These are phyloP conservation scores for Nemania diffusa DNA, from an alignment of 2,329 filamentous ascomycete species.

Conservation along the genomic window DNA sequence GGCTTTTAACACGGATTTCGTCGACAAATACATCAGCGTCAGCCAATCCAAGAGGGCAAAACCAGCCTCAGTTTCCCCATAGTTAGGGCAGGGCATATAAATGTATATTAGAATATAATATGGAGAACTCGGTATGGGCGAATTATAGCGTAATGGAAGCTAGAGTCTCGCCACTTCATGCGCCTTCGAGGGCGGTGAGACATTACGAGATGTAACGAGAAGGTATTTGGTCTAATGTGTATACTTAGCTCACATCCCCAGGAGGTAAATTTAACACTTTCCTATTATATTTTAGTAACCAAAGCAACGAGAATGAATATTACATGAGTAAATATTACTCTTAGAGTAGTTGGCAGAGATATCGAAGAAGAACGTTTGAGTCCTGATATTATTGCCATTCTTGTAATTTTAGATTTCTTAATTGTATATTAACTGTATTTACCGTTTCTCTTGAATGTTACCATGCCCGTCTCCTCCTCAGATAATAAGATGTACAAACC, in stretches of 20 bases:
- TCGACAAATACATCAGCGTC: not conserved
- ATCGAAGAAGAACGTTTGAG: not conserved
- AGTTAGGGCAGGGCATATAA: not conserved
- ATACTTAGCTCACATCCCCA: not conserved
- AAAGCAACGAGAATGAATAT: not conserved
- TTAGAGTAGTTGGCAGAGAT: not conserved
- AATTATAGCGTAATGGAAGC: not conserved
- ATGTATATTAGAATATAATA: not conserved
- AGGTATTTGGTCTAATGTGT: not conserved
- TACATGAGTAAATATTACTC: not conserved
- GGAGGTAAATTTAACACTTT: not conserved
- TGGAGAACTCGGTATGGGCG: constrained; percentile 4
- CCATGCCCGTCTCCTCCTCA: no score
- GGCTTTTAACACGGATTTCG: not conserved
- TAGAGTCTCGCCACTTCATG: constrained; percentile 16
- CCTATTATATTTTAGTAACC: not conserved
- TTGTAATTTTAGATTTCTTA: not conserved
- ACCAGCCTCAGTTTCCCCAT: constrained; percentile 5
- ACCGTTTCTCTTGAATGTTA: not conserved
- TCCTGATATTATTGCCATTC: not conserved
- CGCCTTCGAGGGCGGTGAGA: constrained; percentile 18
- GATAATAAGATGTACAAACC: no score
- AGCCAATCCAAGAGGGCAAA: not conserved
- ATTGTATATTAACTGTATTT: not conserved
- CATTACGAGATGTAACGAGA: constrained; percentile 8